Evolutionary conservation across 495 filamentous ascomycete species (phyloP), one percentile per base, ranked within the genome.

Genomic region (Pseudotulostoma volvatum): DNA sequence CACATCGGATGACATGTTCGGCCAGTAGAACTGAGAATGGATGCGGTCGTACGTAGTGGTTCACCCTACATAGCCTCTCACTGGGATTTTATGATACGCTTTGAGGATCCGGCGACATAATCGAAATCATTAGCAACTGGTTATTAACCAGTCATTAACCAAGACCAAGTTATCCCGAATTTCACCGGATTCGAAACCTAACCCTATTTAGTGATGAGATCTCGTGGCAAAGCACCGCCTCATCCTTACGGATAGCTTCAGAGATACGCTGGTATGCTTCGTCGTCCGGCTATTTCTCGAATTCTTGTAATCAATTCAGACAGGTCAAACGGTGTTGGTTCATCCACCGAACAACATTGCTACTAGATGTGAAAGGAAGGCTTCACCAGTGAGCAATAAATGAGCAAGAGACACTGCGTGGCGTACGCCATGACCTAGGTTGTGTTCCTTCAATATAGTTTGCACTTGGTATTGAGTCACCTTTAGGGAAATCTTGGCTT

Each of bases 361-460:
- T 28, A 11, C 11, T 5, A 28, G 23, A 11, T 28, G 23, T 28
- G 23, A 28, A 28, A 28, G 5, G 23, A 11, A 28, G 23, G 11
- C 23, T 11, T 28, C 23, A 28, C 11, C 11, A 11, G 23, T 28
- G 11, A 28, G 23, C 23, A 28, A 11, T 11, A 28, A 5, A 11
- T 11, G 23, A 11, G 23, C 23, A 11, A 28, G 23, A 11, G 23
- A 28, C 23, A 28, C 23, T 5, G 23, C 23, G 23, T 28, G 23
- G 23, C 23, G 23, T 11, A 28, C 23, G 23, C 23, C 23, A 11
- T 28, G 23, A 28, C 23, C 36, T 3, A 39, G 34, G 15, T 44
- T 32, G 3, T 38, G 9, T 30, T 33, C 34, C 21, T 33, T 44
- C 23, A 41, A 32, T 3, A 42, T 31, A 16, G 40, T 42, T 23